Evolutionary conservation across 1,284 basidiomycete genomes (phyloP), one percentile per base, ranked within the genome.

Genomic region (Trametes polyzona): DNA sequence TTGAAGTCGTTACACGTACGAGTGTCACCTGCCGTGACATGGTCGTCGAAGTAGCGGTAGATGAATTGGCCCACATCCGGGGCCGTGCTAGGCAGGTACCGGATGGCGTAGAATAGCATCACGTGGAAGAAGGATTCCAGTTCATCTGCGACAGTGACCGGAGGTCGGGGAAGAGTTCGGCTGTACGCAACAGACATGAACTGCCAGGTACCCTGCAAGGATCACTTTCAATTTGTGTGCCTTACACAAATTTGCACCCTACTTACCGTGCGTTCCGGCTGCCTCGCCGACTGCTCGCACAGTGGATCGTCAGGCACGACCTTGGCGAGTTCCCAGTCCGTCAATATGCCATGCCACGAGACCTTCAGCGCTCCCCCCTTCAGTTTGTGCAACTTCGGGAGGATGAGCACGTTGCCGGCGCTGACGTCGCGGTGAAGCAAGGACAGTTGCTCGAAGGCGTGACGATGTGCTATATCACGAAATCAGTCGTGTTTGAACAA

Each of bases 71-170:
- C n/a, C n/a, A n/a, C n/a, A n/a, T n/a, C n/a, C n/a, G n/a, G n/a
- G n/a, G n/a, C n/a, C n/a, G n/a, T n/a, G n/a, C n/a, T n/a, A n/a
- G n/a, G n/a, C n/a, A 39, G 36, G 17, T 39, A 39, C 8, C 52
- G 48, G 21, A 55, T 11, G 5, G 42, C 52, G 12, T 53, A 16
- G 35, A 44, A 46, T 14, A 61, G 27, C 4, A 61, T 16, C 17
- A 57, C 59, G 48, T 61, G 42, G 23, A 57, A 24, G 44, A 61
- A 61, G 7, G 55, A 50, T 30, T 61, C 59, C 7, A 57, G 51
- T 21, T 61, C 59, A 14, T 61, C 59, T 2, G 47, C 47, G 16
- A 61, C 51, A 1, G 21, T 16, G 24, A 51, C 12, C 1, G 50
- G 50, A 4, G 3, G 27, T 2, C 32, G 26, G 14, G n/a, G n/a